These are phyloP conservation scores for Syzygium jambos DNA, from an alignment of 345 rosid genomes.

Conservation along the genomic window DNA sequence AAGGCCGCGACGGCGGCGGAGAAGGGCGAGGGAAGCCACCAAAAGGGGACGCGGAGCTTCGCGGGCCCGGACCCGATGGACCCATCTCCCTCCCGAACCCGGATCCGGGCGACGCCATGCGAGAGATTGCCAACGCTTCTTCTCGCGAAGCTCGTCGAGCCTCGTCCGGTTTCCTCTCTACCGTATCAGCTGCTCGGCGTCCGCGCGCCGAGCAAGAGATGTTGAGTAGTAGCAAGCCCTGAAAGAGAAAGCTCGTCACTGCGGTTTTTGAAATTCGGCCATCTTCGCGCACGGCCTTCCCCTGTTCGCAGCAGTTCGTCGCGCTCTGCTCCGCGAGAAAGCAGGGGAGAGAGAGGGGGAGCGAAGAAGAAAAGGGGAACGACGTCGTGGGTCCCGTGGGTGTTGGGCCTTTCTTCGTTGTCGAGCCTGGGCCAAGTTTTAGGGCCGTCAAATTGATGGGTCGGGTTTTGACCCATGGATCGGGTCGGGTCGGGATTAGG, in stretches of 20 bases:
- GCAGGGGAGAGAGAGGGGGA: neutral
- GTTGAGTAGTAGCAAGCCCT: neutral
- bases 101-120: neutral
- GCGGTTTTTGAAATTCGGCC: neutral
- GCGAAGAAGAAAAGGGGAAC: too few species aligned
- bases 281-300: neutral
- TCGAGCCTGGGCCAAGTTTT: neutral
- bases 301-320: neutral
- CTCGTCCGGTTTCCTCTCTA: neutral
- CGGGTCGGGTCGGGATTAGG: too few species aligned
- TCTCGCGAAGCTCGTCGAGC: neutral
- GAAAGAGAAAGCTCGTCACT: neutral
- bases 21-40: conserved; percentile 20
- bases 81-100: conserved; percentile 45
- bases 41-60: conserved; percentile 8
- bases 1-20: conserved; percentile 7
- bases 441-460: too few species aligned
- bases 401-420: neutral
- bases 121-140: neutral
- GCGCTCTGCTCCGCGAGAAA: neutral
- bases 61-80: conserved; percentile 14
- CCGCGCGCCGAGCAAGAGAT: neutral
- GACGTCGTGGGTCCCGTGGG: neutral
- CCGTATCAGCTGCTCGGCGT: neutral
- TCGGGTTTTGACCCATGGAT: too few species aligned